Conservation (phyloP, 208 protist genomes). For the Crithidia thermophila region DNA sequence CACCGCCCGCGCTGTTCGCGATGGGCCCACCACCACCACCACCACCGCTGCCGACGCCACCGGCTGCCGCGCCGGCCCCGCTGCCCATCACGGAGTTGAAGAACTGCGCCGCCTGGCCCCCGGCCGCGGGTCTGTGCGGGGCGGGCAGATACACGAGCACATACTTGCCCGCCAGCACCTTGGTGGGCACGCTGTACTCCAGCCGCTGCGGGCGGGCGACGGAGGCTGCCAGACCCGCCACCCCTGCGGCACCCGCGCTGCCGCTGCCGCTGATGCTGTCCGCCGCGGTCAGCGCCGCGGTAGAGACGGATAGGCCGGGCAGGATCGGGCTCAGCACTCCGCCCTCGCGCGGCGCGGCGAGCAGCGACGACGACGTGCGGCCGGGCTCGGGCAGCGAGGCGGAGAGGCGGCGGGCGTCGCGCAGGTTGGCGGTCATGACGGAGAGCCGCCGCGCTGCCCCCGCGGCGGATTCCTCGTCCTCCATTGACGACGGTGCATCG, state of each 20-base stretch:
- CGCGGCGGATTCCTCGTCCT: neutral
- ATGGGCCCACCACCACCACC: constrained; percentile 2
- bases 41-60: neutral
- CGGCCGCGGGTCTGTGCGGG: constrained; percentile 22
- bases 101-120: constrained; percentile 5
- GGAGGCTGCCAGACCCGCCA: neutral
- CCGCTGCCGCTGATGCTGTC: neutral
- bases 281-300: neutral
- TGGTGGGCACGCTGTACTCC: constrained; percentile 54
- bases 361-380: neutral
- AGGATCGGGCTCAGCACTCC: constrained; percentile 18
- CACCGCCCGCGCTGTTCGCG: too few relatives aligned
- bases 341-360: constrained; percentile 4
- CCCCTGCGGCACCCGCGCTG: neutral
- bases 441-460: neutral
- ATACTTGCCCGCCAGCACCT: constrained; percentile 60
- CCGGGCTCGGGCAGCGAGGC: neutral
- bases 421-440: neutral
- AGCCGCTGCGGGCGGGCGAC: constrained; percentile 16
- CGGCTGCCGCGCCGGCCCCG: neutral
- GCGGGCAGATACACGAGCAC: constrained; percentile 63
- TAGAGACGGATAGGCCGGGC: constrained; percentile 7
- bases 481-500: neutral
- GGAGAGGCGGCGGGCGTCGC: neutral
- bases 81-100: too few relatives aligned